Evolutionary conservation across 495 filamentous ascomycete genomes (phyloP), one percentile per base, ranked within the genome.

Genomic region (Penicillium goetzii): DNA sequence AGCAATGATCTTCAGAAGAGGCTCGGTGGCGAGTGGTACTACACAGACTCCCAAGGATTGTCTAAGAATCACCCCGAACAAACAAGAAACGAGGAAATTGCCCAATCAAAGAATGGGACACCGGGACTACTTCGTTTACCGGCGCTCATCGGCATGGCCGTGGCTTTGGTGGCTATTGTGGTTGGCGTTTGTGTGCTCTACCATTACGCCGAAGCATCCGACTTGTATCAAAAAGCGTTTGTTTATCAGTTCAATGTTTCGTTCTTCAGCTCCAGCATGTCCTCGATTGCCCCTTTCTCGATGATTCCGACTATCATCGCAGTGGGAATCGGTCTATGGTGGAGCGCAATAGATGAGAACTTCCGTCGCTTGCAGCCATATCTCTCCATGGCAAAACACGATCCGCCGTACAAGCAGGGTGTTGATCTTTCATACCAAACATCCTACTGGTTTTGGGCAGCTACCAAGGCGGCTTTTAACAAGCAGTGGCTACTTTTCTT

Each of bases 281-380:
- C 69, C 4, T 59, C 68, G 1, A 57, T 78, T 8, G 74, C 71
- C 8, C 75, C 77, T 0, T 72, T 76, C 25, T 72, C 68, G 19
- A 74, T 67, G 63, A 73, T 66, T 56, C 71, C 58, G 65, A 79
- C 73, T 61, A 65, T 75, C 59, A 72, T 70, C 49, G 71, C 67
- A 36, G 64, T 45, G 56, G 68, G 19, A 3, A 58, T 77, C 58
- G 74, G 71, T 21, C 52, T 80, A 2, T 80, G 75, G 75, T 80
- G 77, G 77, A 66, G 70, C 30, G 67, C 76, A 4, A 67, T 78
- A 7, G 77, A 78, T 21, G 68, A 72, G 0, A 72, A 56, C 15
- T 72, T 77, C 23, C 69, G 72, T 10, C 72, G 68, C 15, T 56
- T 77, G 1, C 74, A 76, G 33, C 76, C 76, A 12, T 80, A 64